Evolutionary conservation across 768 basidiomycete species (phyloP), one percentile per base, ranked within the genome.

Genomic region (Myochromella boudieri): DNA sequence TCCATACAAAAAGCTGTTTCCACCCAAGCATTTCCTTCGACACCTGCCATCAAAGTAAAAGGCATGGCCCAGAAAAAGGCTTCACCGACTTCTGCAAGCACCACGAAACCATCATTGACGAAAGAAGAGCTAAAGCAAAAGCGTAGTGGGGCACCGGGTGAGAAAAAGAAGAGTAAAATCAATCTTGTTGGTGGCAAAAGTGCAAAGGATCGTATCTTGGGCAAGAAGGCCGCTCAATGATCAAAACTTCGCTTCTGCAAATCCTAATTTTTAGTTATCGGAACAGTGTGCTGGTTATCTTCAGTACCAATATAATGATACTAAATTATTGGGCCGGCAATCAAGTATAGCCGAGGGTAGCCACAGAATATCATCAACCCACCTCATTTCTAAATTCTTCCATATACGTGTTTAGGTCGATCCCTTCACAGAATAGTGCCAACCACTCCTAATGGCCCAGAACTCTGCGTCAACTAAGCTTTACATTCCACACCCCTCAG

Each of bases 81-180:
- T 34, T 12, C 33, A n/a, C n/a, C 33, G n/a, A n/a, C 29, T 31
- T 8, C 29, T 31, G 28, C 24, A 3, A 11, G 34, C 22, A 36
- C 24, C 20, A 15, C 18, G 12, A 38, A 32, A 11, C 22, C 57
- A 3, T 46, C 63, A 10, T 36, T 76, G 41, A 70, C 66, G 6
- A 68, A 59, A 37, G 69, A 73, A 14, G 80, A 80, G 50, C 55
- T 78, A 53, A 82, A 83, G 66, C 69, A 73, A 60, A 84, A 84
- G 59, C 70, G 72, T 44, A 62, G 61, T 17, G 63, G 59, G 1
- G 67, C 61, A 27, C 62, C 67, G 37, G 70, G 71, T 2, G 78
- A 78, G 62, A 82, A 77, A 69, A 87, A 87, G 67, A 85, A 82
- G 64, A 73, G 68, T 42, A 66, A 69, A 41, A 37, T 71, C 15